Evolutionary conservation across 2,329 filamentous ascomycete species (phyloP), one percentile per base, ranked within the genome.

Genomic region (Lachnellula arida): DNA sequence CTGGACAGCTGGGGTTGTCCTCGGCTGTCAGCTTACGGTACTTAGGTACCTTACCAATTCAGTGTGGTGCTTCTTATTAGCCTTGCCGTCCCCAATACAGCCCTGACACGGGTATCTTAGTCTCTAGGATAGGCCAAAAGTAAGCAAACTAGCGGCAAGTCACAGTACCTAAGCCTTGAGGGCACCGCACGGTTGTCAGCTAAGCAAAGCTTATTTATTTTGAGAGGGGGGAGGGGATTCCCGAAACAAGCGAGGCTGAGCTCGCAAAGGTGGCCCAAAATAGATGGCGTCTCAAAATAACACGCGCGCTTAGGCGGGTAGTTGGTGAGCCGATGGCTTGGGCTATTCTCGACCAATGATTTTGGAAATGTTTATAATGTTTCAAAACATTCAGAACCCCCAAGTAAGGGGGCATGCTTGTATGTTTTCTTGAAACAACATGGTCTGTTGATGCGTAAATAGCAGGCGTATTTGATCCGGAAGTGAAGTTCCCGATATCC

Each of bases 221-320:
- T 11, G 3, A 8, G 25, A 28, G 25, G 4, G 28, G 9, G 9
- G 28, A 4, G 28, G 8, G 44, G 34, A 49, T 48, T 39, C 35
- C 25, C 52, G 52, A 58, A 58, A 58, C 56, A 55, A 55, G 53
- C 56, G 56, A 58, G 49, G 49, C 53, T 46, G 46, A 40, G 37
- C n/a, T 19, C 17, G 5, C 9, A 15, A 40, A 15, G 6, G n/a
- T 50, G 3, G 48, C 19, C 40, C 6, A n/a, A 53, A 55, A 58
- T 58, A 53, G 56, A 47, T 22, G 19, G 28, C 14, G 28, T 17
- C 42, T 46, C 19, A 53, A 56, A 52, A 46, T 28, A 58, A 53
- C 52, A 58, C 49, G 56, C 56, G 56, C 56, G 56, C 49, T 54
- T 58, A 54, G n/a, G 42, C 42, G 25, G 46, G 25, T 34, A n/a